These are phyloP conservation scores for Talaromyces sp. DNA, from an alignment of 2,329 filamentous ascomycete species.

Conservation along the genomic window DNA sequence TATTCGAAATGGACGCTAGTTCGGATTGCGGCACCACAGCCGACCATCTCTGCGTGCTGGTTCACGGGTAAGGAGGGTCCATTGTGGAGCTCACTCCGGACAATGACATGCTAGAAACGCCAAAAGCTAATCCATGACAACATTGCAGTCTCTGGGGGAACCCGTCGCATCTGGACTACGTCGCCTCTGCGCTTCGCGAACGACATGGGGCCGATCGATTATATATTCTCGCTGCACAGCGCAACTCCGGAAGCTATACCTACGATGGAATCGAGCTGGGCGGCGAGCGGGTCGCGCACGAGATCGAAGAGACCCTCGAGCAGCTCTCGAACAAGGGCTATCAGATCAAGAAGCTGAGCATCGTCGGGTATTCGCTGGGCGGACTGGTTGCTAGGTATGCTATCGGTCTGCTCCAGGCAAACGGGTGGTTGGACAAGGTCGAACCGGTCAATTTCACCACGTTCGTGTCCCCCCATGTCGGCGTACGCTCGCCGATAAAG, in stretches of 20 bases:
- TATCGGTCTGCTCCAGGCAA: constrained; percentile 75
- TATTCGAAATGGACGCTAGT: constrained; percentile 12
- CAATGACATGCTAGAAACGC: not conserved
- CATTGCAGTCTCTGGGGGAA: constrained; percentile 55
- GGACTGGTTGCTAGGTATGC: constrained; percentile 84
- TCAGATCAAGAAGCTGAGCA: constrained; percentile 73
- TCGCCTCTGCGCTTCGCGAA: constrained; percentile 49
- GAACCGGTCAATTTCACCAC: constrained; percentile 91
- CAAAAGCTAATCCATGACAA: not conserved
- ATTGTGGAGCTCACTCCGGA: not conserved
- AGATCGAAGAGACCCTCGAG: constrained; percentile 58
- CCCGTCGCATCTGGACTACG: constrained; percentile 53
- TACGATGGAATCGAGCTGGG: constrained; percentile 66
- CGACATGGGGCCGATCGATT: constrained; percentile 47
- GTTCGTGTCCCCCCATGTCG: constrained; percentile 80
- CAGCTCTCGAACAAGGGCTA: constrained; percentile 58
- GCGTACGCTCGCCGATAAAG: constrained; percentile 65
- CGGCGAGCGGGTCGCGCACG: constrained; percentile 60
- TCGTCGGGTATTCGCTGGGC: constrained; percentile 86
- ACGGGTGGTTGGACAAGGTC: constrained; percentile 72
- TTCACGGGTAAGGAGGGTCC: constrained; percentile 51
- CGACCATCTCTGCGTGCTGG: constrained; percentile 57
- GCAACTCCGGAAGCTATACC: constrained; percentile 55
- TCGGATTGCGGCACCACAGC: constrained; percentile 19
- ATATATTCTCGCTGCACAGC: constrained; percentile 53